A percentile compares a stretch with the other conserved stretches of the same genome.
Evolutionary conservation across 75 land plant genomes (phyloP).

Genomic region (Pinus tabuliformis): DNA sequence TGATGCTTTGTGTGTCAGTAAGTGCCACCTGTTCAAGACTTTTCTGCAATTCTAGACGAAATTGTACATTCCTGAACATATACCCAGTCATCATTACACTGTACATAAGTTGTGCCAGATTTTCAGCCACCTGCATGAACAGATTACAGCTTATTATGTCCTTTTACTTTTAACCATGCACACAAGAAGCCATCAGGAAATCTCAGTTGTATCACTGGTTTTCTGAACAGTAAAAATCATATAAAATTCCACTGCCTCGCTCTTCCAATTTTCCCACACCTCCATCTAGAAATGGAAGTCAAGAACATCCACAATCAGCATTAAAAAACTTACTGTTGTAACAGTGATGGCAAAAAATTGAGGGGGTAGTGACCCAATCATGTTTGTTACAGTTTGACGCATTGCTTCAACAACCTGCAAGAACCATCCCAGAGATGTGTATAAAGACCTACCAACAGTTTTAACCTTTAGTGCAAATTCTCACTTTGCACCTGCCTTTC

Average conservation of each 20-base stretch:
- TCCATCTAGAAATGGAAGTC: background rate
- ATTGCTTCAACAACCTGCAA: slow-evolving; percentile 94
- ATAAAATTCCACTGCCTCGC: background rate
- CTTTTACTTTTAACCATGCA: background rate
- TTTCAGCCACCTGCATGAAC: slow-evolving; percentile 82
- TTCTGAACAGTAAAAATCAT: background rate
- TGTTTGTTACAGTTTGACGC: slow-evolving; percentile 97
- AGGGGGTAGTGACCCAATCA: slow-evolving; percentile 97
- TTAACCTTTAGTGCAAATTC: background rate
- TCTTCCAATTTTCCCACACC: background rate
- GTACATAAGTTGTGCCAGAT: slow-evolving; percentile 97
- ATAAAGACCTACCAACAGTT: background rate
- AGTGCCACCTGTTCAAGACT: slow-evolving; percentile 84
- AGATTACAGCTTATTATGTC: slow-evolving; percentile 3
- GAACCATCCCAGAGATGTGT: background rate
- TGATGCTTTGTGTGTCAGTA: slow-evolving; percentile 41
- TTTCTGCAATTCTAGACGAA: slow-evolving; percentile 83
- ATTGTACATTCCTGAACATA: slow-evolving; percentile 96
- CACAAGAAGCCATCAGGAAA: background rate
- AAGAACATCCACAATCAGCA: background rate
- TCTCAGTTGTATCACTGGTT: background rate
- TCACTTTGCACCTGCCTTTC: background rate
- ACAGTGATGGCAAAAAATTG: slow-evolving; percentile 95
- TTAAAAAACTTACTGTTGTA: slow-evolving; percentile 62
- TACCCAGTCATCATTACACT: slow-evolving; percentile 99